Conservation (phyloP, 2,329 filamentous ascomycete genomes). For the Phoma sp. region DNA sequence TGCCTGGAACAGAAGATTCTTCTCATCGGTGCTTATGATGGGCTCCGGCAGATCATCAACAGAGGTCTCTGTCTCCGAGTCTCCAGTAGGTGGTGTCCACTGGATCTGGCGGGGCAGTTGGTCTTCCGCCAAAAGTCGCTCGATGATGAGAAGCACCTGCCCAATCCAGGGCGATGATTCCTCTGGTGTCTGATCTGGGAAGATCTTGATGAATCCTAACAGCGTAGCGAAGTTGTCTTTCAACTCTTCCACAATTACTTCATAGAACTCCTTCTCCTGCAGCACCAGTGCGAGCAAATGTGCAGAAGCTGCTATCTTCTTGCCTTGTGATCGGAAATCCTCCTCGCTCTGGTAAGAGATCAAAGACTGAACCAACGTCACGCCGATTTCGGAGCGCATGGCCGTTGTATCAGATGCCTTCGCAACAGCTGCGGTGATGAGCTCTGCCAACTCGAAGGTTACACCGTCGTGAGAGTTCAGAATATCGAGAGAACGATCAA, state of each 20-base stretch:
- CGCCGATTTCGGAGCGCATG: constrained; percentile 75
- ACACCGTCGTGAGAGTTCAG: constrained; percentile 86
- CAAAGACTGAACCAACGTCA: constrained; percentile 82
- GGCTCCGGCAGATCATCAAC: constrained; percentile 66
- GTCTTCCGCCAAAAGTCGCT: constrained; percentile 89
- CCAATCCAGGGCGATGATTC: constrained; percentile 92
- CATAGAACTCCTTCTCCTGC: constrained; percentile 82
- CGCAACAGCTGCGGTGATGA: constrained; percentile 75
- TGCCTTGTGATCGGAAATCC: constrained; percentile 61
- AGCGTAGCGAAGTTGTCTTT: constrained; percentile 79
- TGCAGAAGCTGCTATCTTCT: constrained; percentile 87
- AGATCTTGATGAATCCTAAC: constrained; percentile 77
- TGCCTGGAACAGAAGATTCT: constrained; percentile 73
- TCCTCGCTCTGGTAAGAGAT: constrained; percentile 69
- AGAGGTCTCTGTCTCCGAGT: constrained; percentile 57
- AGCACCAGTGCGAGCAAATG: constrained; percentile 89
- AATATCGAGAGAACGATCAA: constrained; percentile 89
- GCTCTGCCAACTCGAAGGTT: constrained; percentile 87
- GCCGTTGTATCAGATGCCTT: constrained; percentile 65
- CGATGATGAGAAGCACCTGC: constrained; percentile 86
- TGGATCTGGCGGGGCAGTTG: constrained; percentile 76
- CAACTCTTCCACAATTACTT: constrained; percentile 74
- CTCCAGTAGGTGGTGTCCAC: constrained; percentile 67
- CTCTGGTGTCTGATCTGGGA: constrained; percentile 70
- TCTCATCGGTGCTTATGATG: constrained; percentile 69